Evolutionary conservation across 2,329 filamentous ascomycete genomes (phyloP).

Genomic region (Colletotrichum viniferum): DNA sequence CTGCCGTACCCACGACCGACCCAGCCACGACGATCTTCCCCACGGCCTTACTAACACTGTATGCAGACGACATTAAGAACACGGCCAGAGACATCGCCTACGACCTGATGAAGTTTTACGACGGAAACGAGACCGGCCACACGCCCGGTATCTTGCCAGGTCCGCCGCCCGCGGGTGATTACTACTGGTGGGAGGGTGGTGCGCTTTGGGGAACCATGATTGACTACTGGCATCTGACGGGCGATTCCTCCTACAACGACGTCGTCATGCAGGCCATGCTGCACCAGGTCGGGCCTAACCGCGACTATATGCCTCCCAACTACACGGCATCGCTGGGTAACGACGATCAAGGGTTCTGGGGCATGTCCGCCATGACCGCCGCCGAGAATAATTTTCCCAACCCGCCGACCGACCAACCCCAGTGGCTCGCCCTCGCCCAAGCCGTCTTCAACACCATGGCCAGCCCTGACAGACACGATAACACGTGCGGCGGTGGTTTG

Average conservation of each 20-base stretch:
- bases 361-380: constrained; percentile 68
- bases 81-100: constrained; percentile 52
- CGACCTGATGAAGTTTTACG: constrained; percentile 56
- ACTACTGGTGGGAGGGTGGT: constrained; percentile 79
- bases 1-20: background rate
- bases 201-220: constrained; percentile 72
- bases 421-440: constrained; percentile 70
- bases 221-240: constrained; percentile 73
- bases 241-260: constrained; percentile 66
- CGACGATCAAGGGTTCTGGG: constrained; percentile 76
- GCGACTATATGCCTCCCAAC: constrained; percentile 66
- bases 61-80: constrained; percentile 48
- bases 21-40: background rate
- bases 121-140: constrained; percentile 54
- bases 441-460: constrained; percentile 71
- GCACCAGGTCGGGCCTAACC: constrained; percentile 58
- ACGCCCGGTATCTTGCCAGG: constrained; percentile 63
- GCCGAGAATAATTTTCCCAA: constrained; percentile 69
- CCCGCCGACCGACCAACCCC: constrained; percentile 54
- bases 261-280: constrained; percentile 61
- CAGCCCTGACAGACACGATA: constrained; percentile 64
- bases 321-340: constrained; percentile 64
- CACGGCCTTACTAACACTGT: background rate
- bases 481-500: constrained; percentile 71
- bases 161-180: constrained; percentile 53